Base-by-base conservation (phyloP, 352 stramenopile species). In the Aphanomyces invadans region DNA sequence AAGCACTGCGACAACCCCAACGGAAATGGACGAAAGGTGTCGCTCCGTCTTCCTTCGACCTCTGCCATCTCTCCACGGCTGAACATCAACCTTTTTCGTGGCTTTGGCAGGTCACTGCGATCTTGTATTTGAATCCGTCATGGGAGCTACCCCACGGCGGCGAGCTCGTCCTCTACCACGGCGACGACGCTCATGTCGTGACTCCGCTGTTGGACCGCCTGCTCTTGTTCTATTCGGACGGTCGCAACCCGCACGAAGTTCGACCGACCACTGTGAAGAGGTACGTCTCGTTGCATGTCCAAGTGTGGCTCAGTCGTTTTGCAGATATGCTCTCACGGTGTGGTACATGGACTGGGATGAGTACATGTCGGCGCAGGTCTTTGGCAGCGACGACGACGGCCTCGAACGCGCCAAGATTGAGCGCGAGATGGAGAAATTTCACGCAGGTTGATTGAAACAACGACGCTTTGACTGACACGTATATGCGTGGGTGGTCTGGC, bases 301-400 rank as follows among this genome's bases (percentile, higher is more conserved):
- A 59, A 57, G 49, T 29, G 21, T 7, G 29, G 49, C 42, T 12
- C 31, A 45, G 17, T 19, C 49, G 12, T 23, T 42, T 21, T 53
- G 72, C 65, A 75, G 76, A 4, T 86, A 78, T 42, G 78, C 76
- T 45, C 42, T 86, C n/a, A 86, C 78, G 5, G 64, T 83, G n/a
- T 86, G 78, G 78, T 83, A 80, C 61, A 69, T 85, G 49, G 77
- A 83, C 56, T 80, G 80, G 65, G 74, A 83, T 60, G 77, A 83
- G 60, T 82, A 79, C 62, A 77, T 79, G 66, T 68, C 65, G 28
- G 70, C 76, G 15, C 75, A 81, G 32, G 61, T 79, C 17, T 78
- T 80, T 60, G 65, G 70, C n/a, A n/a, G n/a, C 1, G 19, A 60
- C 2, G 57, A 67, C 12, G 53, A 71, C 21, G 17, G 23, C 19